Percentiles rank a stretch among this genome's conserved stretches.
These are phyloP conservation scores for Gyromitra esculenta DNA, from an alignment of 2,329 filamentous ascomycete genomes.

Conservation along the genomic window DNA sequence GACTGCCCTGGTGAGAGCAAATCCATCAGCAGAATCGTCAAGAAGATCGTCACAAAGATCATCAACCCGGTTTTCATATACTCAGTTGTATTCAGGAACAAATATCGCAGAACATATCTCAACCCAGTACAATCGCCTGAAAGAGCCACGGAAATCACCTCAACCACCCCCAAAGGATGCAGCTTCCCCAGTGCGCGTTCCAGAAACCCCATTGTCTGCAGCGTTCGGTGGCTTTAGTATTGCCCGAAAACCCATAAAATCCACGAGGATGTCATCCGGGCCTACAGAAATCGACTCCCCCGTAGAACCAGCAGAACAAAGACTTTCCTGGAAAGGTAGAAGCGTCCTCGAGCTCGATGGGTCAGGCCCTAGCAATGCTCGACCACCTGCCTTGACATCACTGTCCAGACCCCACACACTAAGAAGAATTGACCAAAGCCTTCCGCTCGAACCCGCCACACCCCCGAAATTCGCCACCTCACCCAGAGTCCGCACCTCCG, in stretches of 20 bases:
- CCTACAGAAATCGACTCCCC: background rate
- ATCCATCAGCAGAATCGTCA: slow-evolving; percentile 29
- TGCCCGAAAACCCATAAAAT: background rate
- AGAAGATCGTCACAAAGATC: slow-evolving; percentile 15
- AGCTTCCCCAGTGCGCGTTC: slow-evolving; percentile 11
- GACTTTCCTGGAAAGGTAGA: slow-evolving; percentile 52
- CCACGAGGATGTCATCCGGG: slow-evolving; percentile 10
- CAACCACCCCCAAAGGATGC: background rate
- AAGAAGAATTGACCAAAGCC: slow-evolving; percentile 22
- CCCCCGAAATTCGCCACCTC: slow-evolving; percentile 41
- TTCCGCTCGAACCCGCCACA: slow-evolving; percentile 1
- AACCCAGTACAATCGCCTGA: slow-evolving; percentile 43
- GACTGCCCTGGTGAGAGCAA: slow-evolving; percentile 37
- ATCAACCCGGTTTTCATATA: slow-evolving; percentile 40
- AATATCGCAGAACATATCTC: slow-evolving; percentile 48
- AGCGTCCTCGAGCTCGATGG: slow-evolving; percentile 47
- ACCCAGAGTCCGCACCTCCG: slow-evolving; percentile 21
- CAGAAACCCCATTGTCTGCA: slow-evolving; percentile 32
- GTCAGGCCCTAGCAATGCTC: slow-evolving; percentile 8
- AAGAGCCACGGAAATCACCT: slow-evolving; percentile 12
- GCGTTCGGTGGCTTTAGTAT: slow-evolving; percentile 33
- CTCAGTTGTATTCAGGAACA: slow-evolving; percentile 28
- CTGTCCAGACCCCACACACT: background rate
- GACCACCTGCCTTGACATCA: background rate
- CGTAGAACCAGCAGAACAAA: slow-evolving; percentile 20